These are phyloP conservation scores for Venturia oleaginea DNA, from an alignment of 2,329 filamentous ascomycete species.

Conservation along the genomic window DNA sequence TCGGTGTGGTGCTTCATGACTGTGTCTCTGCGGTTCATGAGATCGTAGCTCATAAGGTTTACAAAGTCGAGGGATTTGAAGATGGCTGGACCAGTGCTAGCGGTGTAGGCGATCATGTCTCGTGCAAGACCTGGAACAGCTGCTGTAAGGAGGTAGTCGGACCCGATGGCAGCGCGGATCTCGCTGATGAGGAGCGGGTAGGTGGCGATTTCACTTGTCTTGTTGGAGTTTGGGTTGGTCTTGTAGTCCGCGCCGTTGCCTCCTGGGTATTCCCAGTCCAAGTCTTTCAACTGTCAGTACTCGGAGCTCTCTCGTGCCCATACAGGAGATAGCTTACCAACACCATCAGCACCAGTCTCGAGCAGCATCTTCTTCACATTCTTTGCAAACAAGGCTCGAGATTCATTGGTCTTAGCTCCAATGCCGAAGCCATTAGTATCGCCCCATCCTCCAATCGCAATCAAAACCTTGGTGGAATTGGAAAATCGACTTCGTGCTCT, in stretches of 20 bases:
- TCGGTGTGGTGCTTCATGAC: conserved; percentile 57
- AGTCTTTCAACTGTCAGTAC: conserved; percentile 31
- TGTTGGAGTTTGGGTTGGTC: conserved; percentile 47
- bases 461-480: conserved; percentile 51
- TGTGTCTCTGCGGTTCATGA: conserved; percentile 61
- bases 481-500: conserved; percentile 45
- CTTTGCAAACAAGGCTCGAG: conserved; percentile 50
- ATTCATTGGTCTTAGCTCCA: conserved; percentile 44
- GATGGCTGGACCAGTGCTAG: conserved; percentile 48
- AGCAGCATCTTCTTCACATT: conserved; percentile 57
- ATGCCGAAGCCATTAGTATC: conserved; percentile 54
- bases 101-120: conserved; percentile 62
- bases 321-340: conserved; percentile 32
- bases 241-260: conserved; percentile 65
- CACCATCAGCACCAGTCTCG: conserved; percentile 55
- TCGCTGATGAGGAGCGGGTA: conserved; percentile 53
- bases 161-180: conserved; percentile 49
- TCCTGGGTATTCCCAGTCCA: conserved; percentile 58
- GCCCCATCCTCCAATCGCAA: conserved; percentile 70
- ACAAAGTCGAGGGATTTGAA: conserved; percentile 54
- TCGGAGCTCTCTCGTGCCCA: not conserved
- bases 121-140: conserved; percentile 53
- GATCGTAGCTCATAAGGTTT: conserved; percentile 65
- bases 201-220: conserved; percentile 50
- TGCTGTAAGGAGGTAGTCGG: conserved; percentile 53